Base-by-base conservation (phyloP, 495 filamentous ascomycete genomes). In the Patellaria atrata region DNA sequence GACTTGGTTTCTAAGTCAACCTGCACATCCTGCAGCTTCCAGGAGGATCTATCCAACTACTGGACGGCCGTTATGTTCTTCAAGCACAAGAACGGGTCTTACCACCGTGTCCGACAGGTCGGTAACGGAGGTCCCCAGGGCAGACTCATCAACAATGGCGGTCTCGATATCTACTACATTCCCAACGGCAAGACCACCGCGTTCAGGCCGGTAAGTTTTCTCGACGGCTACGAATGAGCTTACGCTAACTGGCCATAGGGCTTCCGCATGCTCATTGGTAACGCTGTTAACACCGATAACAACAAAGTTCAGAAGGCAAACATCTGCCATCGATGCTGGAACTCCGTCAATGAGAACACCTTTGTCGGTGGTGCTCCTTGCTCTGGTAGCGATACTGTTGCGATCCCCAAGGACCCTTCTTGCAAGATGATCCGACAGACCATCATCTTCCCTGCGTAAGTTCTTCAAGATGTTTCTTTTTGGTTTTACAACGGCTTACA, bases 401-500 rank as follows among this genome's bases (percentile, higher is more conserved):
- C 27, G 4, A 47, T 47, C 24, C 44, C 43, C 40, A 43, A 41
- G 16, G 47, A 54, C 29, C 53, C 56, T 35, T 53, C 37, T 28
- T 68, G 64, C 59, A 65, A 68, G 56, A 68, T 68, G 64, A 67
- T 68, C 47, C 61, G 63, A 40, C 54, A 57, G 43, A 68, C 64
- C 56, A 60, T 68, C 47, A 55, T 53, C 34, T 68, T 67, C 58
- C 64, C 64, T 2, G 48, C 58, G 46, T 54, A 33, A 44, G 52
- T 46, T 15, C 17, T 8, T 19, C 10, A 10, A 11, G 4, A 10
- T 30, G 13, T 14, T 14, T 13, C 25, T 4, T 17, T 10, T 23
- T n/a, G n/a, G n/a, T n/a, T n/a, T n/a, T n/a, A n/a, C n/a, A 25
- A 16, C 2, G 27, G 10, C 4, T 17, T 16, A 11, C 23, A 15